These are phyloP conservation scores for Saccharomyces hybrid DNA, from an alignment of 1,139 yeast genomes.

Conservation along the genomic window DNA sequence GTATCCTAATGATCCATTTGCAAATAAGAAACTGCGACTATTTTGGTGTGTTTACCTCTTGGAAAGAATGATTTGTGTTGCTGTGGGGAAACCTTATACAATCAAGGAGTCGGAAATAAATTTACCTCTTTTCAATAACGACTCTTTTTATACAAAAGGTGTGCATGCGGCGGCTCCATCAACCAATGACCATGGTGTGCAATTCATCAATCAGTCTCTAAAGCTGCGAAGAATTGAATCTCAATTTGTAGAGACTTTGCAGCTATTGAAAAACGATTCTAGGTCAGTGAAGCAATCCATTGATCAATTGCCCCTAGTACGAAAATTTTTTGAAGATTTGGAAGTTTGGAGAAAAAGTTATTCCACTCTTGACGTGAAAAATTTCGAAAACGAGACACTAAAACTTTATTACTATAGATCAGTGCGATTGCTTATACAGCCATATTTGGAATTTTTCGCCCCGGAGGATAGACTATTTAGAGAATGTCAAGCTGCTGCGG, in stretches of 20 bases:
- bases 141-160: slow-evolving; percentile 19
- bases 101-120: slow-evolving; percentile 41
- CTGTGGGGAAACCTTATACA: slow-evolving; percentile 47
- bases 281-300: slow-evolving; percentile 17
- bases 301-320: slow-evolving; percentile 38
- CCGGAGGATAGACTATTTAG: slow-evolving; percentile 49
- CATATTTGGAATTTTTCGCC: slow-evolving; percentile 47
- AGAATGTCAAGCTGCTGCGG: slow-evolving; percentile 59
- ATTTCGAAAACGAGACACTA: slow-evolving; percentile 45
- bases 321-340: slow-evolving; percentile 39
- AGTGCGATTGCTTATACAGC: slow-evolving; percentile 48
- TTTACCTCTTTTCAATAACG: slow-evolving; percentile 39
- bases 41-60: slow-evolving; percentile 53
- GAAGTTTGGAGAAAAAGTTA: slow-evolving; percentile 47
- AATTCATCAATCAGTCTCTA: slow-evolving; percentile 47
- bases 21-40: slow-evolving; percentile 39
- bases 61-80: slow-evolving; percentile 49
- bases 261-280: slow-evolving; percentile 26
- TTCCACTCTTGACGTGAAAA: slow-evolving; percentile 26
- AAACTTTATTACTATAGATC: slow-evolving; percentile 49
- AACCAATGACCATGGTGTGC: slow-evolving; percentile 28
- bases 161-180: slow-evolving; percentile 5
- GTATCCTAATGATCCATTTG: slow-evolving; percentile 30
- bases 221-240: slow-evolving; percentile 49
- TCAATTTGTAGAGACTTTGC: slow-evolving; percentile 43